Conservation (phyloP, 768 basidiomycete species). For the Arthromyces matolae region DNA sequence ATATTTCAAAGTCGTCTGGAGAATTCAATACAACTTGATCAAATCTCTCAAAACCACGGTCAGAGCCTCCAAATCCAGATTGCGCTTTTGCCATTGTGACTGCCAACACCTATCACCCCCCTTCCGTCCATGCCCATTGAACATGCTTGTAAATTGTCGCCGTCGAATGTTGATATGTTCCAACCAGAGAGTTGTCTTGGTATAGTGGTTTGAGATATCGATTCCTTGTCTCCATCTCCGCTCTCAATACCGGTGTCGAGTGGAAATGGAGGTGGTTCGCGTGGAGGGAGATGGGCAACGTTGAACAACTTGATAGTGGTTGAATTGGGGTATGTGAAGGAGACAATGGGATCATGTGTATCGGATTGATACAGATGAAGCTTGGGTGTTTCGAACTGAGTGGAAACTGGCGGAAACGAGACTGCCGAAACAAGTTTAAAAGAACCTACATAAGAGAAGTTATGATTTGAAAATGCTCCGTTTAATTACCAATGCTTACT, state of each 20-base stretch:
- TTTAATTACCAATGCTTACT: constrained; percentile 51
- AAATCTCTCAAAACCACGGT: not conserved
- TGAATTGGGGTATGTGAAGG: constrained; percentile 37
- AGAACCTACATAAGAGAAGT: not conserved
- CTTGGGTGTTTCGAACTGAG: constrained; percentile 30
- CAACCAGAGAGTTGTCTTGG: constrained; percentile 18
- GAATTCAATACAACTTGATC: not conserved
- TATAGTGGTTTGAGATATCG: not conserved
- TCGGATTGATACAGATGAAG: constrained; percentile 42
- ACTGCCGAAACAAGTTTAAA: constrained; percentile 32
- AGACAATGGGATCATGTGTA: constrained; percentile 50
- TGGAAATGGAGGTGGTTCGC: constrained; percentile 41
- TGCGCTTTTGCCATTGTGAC: constrained; percentile 31
- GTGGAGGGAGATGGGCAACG: constrained; percentile 41
- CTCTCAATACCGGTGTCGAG: constrained; percentile 22
- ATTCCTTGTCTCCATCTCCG: constrained; percentile 14
- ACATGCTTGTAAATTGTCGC: constrained; percentile 33
- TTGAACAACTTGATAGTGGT: constrained; percentile 43
- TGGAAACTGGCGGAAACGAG: constrained; percentile 36
- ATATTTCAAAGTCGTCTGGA: not conserved
- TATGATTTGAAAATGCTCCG: too few relatives aligned
- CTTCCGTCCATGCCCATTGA: constrained; percentile 42
- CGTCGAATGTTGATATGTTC: constrained; percentile 17
- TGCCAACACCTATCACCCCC: constrained; percentile 37
- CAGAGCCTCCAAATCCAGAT: constrained; percentile 38